Evolutionary conservation across 1,284 basidiomycete genomes (phyloP).

Genomic region (Prillingera fragicola): DNA sequence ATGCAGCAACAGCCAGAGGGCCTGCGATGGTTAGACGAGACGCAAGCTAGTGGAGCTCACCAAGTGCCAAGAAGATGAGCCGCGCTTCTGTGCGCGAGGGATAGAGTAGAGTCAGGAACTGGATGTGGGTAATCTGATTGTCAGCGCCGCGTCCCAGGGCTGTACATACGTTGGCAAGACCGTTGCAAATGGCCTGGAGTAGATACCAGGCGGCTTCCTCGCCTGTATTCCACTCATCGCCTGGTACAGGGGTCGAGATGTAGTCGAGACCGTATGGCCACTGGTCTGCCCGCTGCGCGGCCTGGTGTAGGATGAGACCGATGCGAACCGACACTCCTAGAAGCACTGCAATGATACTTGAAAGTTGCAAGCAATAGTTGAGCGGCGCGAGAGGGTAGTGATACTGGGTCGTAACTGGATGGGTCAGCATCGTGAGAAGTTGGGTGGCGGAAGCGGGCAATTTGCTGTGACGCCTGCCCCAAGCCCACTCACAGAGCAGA

Average conservation of each 20-base stretch:
- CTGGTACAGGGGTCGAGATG: conserved; percentile 74
- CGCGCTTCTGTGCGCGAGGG: conserved; percentile 86
- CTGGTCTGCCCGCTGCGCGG: conserved; percentile 59
- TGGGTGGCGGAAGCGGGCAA: neutral
- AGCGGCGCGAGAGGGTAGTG: conserved; percentile 88
- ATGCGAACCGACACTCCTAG: conserved; percentile 70
- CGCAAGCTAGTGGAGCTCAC: conserved; percentile 51
- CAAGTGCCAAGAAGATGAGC: conserved; percentile 80
- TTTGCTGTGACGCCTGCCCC: neutral
- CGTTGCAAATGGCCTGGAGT: conserved; percentile 79
- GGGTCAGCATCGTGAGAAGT: conserved; percentile 2
- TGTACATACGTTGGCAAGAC: conserved; percentile 66
- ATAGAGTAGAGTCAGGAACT: conserved; percentile 92
- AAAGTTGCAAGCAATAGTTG: conserved; percentile 85
- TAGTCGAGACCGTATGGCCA: conserved; percentile 98
- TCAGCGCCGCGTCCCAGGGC: neutral
- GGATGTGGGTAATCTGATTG: conserved; percentile 88
- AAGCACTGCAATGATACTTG: conserved; percentile 72
- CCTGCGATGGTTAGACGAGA: too few relatives aligned
- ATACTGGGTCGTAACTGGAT: conserved; percentile 77
- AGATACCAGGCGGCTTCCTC: conserved; percentile 76
- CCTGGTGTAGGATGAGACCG: conserved; percentile 62
- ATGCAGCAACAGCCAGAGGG: conserved; percentile 78
- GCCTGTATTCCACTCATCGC: conserved; percentile 59
- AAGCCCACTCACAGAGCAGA: conserved; percentile 59